A percentile compares a stretch with the other conserved stretches of the same genome.
phyloP scores from a whole-genome alignment of 768 basidiomycete species.

The Mycena rosella region DNA sequence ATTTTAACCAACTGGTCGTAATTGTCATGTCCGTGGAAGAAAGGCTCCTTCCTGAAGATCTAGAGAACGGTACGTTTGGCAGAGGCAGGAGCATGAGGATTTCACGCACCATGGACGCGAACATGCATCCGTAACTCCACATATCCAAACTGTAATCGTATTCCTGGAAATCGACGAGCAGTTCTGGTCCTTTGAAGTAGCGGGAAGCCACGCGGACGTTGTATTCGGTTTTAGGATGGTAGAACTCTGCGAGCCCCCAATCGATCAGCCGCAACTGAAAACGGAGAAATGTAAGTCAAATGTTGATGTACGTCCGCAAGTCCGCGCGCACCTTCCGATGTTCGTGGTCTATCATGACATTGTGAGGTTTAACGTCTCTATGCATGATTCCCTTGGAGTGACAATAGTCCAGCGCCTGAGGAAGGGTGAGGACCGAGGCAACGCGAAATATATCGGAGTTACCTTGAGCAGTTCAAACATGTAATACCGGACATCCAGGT shows the following conservation, averaged over 20 bases:
- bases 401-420: conserved; percentile 93
- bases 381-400: conserved; percentile 99
- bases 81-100: conserved; percentile 23
- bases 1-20: conserved; percentile 99
- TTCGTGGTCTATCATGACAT: conserved; percentile 99
- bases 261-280: conserved; percentile 92
- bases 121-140: conserved; percentile 99
- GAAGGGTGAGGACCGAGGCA: conserved; percentile 34
- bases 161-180: conserved; percentile 97
- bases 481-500: conserved; percentile 96
- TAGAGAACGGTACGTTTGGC: conserved; percentile 46
- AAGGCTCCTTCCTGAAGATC: conserved; percentile 99
- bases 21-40: conserved; percentile 99
- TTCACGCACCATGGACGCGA: conserved; percentile 91
- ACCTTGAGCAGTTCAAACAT: conserved; percentile 97
- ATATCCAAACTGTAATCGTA: conserved; percentile 98
- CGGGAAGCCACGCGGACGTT: conserved; percentile 97
- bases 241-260: conserved; percentile 99
- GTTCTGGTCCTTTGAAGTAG: conserved; percentile 98
- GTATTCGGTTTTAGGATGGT: conserved; percentile 97
- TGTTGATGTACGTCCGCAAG: conserved; percentile 5
- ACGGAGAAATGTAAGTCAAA: conserved; percentile 28
- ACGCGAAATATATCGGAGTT: conserved; percentile 30
- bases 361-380: conserved; percentile 98
- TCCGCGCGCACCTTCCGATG: conserved; percentile 80